A percentile compares a stretch with the other conserved stretches of the same genome.
phyloP scores from a whole-genome alignment of 1,139 yeast genomes.

The Diutina catenulata region DNA sequence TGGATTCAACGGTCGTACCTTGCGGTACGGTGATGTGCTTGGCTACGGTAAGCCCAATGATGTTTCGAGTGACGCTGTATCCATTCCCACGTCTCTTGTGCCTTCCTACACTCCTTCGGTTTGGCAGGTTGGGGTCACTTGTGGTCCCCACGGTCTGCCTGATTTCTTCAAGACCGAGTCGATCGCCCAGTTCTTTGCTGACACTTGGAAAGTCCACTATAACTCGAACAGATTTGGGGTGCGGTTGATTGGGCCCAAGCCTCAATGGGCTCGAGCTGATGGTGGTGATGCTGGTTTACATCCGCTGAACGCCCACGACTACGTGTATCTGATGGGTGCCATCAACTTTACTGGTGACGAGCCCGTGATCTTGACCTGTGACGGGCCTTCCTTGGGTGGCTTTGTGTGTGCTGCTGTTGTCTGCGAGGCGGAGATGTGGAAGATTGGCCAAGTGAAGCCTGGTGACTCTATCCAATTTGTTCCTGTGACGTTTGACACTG shows the following conservation, averaged over 20 bases:
- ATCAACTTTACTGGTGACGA: constrained; percentile 97
- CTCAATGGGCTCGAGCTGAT: constrained; percentile 91
- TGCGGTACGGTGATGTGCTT: constrained; percentile 85
- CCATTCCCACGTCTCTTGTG: constrained; percentile 44
- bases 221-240: constrained; percentile 96
- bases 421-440: constrained; percentile 95
- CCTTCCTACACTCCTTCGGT: constrained; percentile 44
- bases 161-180: constrained; percentile 80
- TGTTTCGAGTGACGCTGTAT: constrained; percentile 45
- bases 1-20: constrained; percentile 85
- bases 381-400: constrained; percentile 96
- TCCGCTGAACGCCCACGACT: constrained; percentile 96
- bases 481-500: constrained; percentile 61
- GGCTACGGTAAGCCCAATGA: constrained; percentile 71
- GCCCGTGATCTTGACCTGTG: constrained; percentile 92
- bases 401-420: constrained; percentile 95
- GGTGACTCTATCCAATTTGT: constrained; percentile 77
- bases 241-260: constrained; percentile 89
- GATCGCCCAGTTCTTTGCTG: constrained; percentile 58
- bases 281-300: constrained; percentile 98
- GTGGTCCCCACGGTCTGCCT: constrained; percentile 97
- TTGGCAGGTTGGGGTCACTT: constrained; percentile 87
- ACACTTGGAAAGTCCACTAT: constrained; percentile 90
- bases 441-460: constrained; percentile 93
- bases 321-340: constrained; percentile 92